These are phyloP conservation scores for Fusarium stilboides DNA, from an alignment of 2,329 filamentous ascomycete species.

Conservation along the genomic window DNA sequence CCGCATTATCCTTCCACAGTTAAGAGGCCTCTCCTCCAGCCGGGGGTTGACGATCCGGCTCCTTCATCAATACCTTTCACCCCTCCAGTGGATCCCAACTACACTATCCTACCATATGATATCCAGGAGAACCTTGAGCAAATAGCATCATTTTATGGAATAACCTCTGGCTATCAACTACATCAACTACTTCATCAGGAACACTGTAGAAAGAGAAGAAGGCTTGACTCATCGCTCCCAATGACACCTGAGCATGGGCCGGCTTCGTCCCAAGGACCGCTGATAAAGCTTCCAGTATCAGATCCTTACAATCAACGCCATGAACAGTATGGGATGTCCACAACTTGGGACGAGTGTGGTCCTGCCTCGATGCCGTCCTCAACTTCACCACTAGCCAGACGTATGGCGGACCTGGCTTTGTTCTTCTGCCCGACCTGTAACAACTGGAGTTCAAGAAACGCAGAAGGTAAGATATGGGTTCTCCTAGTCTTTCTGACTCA, in stretches of 20 bases:
- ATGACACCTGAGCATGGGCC: constrained; percentile 51
- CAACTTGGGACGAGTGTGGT: constrained; percentile 44
- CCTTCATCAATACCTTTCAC: constrained; percentile 41
- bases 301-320: constrained; percentile 43
- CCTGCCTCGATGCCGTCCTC: constrained; percentile 46
- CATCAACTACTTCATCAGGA: constrained; percentile 49
- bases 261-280: constrained; percentile 48
- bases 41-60: constrained; percentile 45
- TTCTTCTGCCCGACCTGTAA: constrained; percentile 55
- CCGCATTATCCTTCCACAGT: constrained; percentile 48
- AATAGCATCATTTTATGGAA: constrained; percentile 52
- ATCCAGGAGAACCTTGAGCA: constrained; percentile 50
- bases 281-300: constrained; percentile 52
- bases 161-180: constrained; percentile 52
- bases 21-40: constrained; percentile 51
- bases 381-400: constrained; percentile 47
- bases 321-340: constrained; percentile 41
- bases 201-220: constrained; percentile 54
- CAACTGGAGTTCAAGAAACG: constrained; percentile 45
- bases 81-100: constrained; percentile 44
- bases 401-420: constrained; percentile 51
- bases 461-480: constrained; percentile 52
- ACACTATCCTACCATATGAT: constrained; percentile 48
- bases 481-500: not conserved
- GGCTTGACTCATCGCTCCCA: constrained; percentile 48